Base-by-base conservation (phyloP, 1,284 basidiomycete species). In the Somion occarium region DNA sequence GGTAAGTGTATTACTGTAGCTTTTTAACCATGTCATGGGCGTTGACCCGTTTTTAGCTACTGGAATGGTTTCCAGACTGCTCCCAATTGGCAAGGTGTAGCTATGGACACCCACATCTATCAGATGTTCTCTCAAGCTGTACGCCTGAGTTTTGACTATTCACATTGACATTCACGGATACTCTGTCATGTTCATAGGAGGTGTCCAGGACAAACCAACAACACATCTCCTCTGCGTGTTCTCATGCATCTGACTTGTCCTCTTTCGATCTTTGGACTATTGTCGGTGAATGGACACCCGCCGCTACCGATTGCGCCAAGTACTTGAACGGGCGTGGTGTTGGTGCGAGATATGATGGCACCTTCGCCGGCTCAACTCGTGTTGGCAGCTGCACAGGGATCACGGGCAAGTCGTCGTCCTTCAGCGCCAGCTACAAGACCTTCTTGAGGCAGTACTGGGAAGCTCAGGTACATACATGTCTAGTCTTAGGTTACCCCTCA, bases 281-380 rank as follows among this genome's bases (percentile, higher is more conserved):
- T 47, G 87, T 92, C 37, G 91, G 91, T 50, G 91, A 94, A 71
- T 94, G 90, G 89, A 81, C 88, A 0, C 78, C 88, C 27, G 91
- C 91, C 0, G 71, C 80, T 49, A 94, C 84, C 7, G 94, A 97
- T 65, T 97, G 93, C 61, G 91, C 93, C 13, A 82, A 73, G 59
- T 92, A 75, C 60, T 69, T 83, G 50, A 82, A 83, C 64, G 78
- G 76, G 4, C 71, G 75, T 39, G 76, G 75, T 44, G 53, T 73
- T 41, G 80, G 90, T n/a, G 74, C 88, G 7, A 79, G 92, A 46
- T 96, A 89, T 65, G 93, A 91, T 59, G 93, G 91, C 20, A 70
- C 81, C 3, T 85, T 75, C 62, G 65, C 80, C n/a, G 87, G 85
- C 20, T 87, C 86, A 2, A 68, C 74, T 0, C 64, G 64, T 30